A percentile compares a stretch with the other conserved stretches of the same genome.
These are phyloP conservation scores for Clathrospora elynae DNA, from an alignment of 2,329 filamentous ascomycete genomes.

Conservation along the genomic window DNA sequence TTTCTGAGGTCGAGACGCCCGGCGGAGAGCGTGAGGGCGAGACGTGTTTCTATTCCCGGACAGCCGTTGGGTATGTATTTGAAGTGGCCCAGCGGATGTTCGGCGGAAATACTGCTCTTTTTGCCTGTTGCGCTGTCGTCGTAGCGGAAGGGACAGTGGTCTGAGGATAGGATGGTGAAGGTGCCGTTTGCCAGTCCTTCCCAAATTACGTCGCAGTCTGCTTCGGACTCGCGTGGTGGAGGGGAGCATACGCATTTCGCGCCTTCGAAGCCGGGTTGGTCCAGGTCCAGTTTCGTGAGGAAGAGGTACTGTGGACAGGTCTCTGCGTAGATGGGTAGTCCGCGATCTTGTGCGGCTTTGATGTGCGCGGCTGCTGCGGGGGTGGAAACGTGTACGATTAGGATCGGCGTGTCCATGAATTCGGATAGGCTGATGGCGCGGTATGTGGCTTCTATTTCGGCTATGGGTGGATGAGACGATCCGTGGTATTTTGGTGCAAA, in stretches of 20 bases:
- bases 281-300: slow-evolving; percentile 58
- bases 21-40: slow-evolving; percentile 54
- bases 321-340: slow-evolving; percentile 59
- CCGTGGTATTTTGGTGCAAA: slow-evolving; percentile 60
- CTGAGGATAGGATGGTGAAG: slow-evolving; percentile 58
- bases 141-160: slow-evolving; percentile 59
- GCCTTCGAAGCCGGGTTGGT: slow-evolving; percentile 59
- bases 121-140: slow-evolving; percentile 48
- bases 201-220: slow-evolving; percentile 60
- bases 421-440: slow-evolving; percentile 58
- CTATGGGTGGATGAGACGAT: slow-evolving; percentile 56
- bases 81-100: slow-evolving; percentile 56
- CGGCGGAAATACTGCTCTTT: slow-evolving; percentile 55
- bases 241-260: slow-evolving; percentile 62
- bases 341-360: slow-evolving; percentile 55
- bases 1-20: slow-evolving; percentile 53
- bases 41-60: slow-evolving; percentile 63
- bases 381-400: slow-evolving; percentile 60
- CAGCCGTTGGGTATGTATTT: slow-evolving; percentile 64
- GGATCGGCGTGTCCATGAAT: slow-evolving; percentile 58
- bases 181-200: slow-evolving; percentile 57
- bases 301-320: slow-evolving; percentile 64
- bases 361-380: slow-evolving; percentile 56
- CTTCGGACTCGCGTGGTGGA: slow-evolving; percentile 54
- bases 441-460: slow-evolving; percentile 60